Conservation (phyloP, 306 rosid genomes). For the Albizia julibrissin region DNA sequence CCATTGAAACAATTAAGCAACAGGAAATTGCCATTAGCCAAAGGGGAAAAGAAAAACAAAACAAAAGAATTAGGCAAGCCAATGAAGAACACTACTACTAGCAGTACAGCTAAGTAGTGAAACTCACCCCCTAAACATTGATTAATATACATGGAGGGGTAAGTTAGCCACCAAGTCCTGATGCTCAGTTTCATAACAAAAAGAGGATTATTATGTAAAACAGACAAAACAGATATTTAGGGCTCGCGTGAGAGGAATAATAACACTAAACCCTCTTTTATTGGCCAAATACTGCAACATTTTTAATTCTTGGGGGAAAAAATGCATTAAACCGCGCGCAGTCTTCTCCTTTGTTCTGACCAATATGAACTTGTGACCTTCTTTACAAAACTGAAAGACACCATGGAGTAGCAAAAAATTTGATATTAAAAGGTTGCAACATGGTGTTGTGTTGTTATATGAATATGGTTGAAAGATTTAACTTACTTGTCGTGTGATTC, state of each 20-base stretch:
- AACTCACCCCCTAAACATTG: constrained; percentile 40
- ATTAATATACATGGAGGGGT: constrained; percentile 49
- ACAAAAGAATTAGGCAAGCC: constrained; percentile 5
- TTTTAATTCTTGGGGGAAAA: constrained; percentile 18
- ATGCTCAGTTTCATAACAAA: constrained; percentile 26
- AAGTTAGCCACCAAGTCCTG: constrained; percentile 29
- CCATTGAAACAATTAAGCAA: constrained; percentile 21
- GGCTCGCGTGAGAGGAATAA: constrained; percentile 39
- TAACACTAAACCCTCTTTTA: constrained; percentile 32
- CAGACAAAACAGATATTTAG: constrained; percentile 28
- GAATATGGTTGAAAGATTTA: constrained; percentile 1
- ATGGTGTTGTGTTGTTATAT: background rate
- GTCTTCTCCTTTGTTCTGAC: constrained; percentile 38
- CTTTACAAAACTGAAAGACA: constrained; percentile 62
- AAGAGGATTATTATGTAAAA: constrained; percentile 20
- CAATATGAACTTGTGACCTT: constrained; percentile 55
- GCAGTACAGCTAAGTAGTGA: constrained; percentile 5
- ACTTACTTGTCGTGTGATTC: constrained; percentile 69
- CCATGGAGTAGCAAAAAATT: constrained; percentile 18
- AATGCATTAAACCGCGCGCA: constrained; percentile 29
- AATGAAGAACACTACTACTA: constrained; percentile 13
- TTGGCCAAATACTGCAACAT: constrained; percentile 1
- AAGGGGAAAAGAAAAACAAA: background rate
- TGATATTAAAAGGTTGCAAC: constrained; percentile 23
- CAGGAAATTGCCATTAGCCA: constrained; percentile 35